These are phyloP conservation scores for Phytophthora lateralis DNA, from an alignment of 352 stramenopile species.

Conservation along the genomic window DNA sequence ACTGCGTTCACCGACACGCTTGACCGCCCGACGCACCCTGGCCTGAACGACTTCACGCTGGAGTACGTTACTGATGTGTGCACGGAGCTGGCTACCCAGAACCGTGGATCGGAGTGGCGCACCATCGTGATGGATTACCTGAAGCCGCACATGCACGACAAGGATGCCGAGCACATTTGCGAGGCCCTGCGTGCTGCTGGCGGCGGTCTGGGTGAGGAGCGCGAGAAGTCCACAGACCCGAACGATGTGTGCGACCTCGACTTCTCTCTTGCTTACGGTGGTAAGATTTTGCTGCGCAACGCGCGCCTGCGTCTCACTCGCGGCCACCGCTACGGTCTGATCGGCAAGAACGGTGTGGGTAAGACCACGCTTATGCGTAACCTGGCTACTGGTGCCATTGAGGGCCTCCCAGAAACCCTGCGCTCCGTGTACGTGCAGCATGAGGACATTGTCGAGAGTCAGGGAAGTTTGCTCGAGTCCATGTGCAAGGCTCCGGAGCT, in stretches of 20 bases:
- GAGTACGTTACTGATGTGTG: slow-evolving; percentile 71
- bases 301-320: slow-evolving; percentile 94
- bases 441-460: slow-evolving; percentile 94
- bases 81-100: slow-evolving; percentile 60
- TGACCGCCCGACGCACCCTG: slow-evolving; percentile 51
- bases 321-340: slow-evolving; percentile 95
- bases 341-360: slow-evolving; percentile 96
- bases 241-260: slow-evolving; percentile 78
- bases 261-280: slow-evolving; percentile 77
- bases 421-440: slow-evolving; percentile 97
- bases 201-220: slow-evolving; percentile 55
- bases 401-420: slow-evolving; percentile 91
- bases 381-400: slow-evolving; percentile 89
- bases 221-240: slow-evolving; percentile 60
- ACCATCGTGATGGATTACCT: slow-evolving; percentile 59
- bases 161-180: slow-evolving; percentile 52
- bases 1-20: slow-evolving; percentile 51
- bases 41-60: slow-evolving; percentile 57
- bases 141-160: slow-evolving; percentile 58
- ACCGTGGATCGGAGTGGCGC: slow-evolving; percentile 63
- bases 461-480: slow-evolving; percentile 69
- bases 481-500: slow-evolving; percentile 76
- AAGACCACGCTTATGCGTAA: slow-evolving; percentile 96
- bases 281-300: slow-evolving; percentile 97
- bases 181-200: slow-evolving; percentile 58